Base-by-base conservation (phyloP, 176 grass and related monocot genomes). In the Raddia distichophylla region DNA sequence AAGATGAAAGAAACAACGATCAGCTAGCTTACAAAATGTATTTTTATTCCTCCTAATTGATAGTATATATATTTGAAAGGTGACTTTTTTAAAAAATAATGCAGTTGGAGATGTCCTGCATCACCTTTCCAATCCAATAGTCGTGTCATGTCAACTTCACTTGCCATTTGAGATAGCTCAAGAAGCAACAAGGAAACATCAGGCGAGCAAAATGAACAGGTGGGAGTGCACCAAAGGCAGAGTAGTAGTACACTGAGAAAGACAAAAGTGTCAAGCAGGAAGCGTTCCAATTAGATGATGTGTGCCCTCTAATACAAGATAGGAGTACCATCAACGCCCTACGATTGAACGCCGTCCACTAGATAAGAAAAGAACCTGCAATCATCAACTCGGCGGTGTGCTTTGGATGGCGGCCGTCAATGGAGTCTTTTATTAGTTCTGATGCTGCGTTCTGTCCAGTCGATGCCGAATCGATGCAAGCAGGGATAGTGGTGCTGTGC, bases 261-360 rank as follows among this genome's bases (percentile, higher is more conserved):
- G 73, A 84, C 52, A 68, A 67, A 68, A 68, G 83, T 33, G 65
- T 55, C 64, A 66, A 85, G 46, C 56, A 10, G 72, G 46, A n/a
- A 78, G 34, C 59, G 46, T 20, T 70, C 32, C 64, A 22, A 49
- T 18, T n/a, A n/a, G 72, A 58, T 12, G 37, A 1, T 40, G 37
- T 40, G 42, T 60, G 44, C 68, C 10, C 51, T 7, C 51, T 40
- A 19, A 49, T 32, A 32, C 37, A 66, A 60, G 52, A 77, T 84
- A 40, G 37, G 37, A 40, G 37, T 40, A 40, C 37, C 37, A 40
- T 40, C 37, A 40, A 40, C 37, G 4, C 37, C 37, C 37, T 40
- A 40, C 37, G 37, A 40, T 18, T 37, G 43, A 60, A 75, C 40
- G 37, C 57, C 49, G 40, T 64, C 50, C 68, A 57, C 20, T 66